Evolutionary conservation across 768 basidiomycete genomes (phyloP), one percentile per base, ranked within the genome.

Genomic region (Cytidiella melzeri): DNA sequence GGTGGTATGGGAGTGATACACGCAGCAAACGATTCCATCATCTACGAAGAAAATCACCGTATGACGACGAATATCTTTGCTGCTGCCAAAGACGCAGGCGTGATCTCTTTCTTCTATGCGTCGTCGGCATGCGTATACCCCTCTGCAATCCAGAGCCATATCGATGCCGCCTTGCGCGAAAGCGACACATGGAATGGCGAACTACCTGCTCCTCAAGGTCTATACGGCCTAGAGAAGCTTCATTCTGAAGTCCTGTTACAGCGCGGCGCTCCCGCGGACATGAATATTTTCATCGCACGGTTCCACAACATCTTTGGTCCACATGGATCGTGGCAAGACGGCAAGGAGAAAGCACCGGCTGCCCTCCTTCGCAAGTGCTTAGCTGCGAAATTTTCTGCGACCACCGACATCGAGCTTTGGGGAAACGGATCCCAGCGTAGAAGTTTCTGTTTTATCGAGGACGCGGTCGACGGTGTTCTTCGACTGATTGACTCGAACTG

Each of bases 1-100:
- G 80, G 79, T 3, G 81, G 81, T 0, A 83, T 83, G 81, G 81
- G 81, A 1, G 71, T 72, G 0, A 83, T 82, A 41, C 79, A 81
- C 53, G 56, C 63, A 3, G 63, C 57, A 0, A 81, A 82, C 57
- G 74, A 77, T 42, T 64, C 71, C 38, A 50, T 52, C 15, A 76
- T 81, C 23, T 83, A 80, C 53, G 48, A 55, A 5, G 65, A 73
- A 21, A 81, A 83, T 50, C 68, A 76, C 20, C 30, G 50, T 4
- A 81, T 82, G 70, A 78, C 76, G 1, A 41, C 67, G 9, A 76
- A 78, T 46, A 45, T 81, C 27, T 56, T 82, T 26, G 28, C 55
- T 1, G 75, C 77, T 0, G 66, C 68, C 41, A 47, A 66, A 13
- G 55, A 59, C 6, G 66, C 67, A 7, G 66, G 67, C 12, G 73